A percentile compares a stretch with the other conserved stretches of the same genome.
Evolutionary conservation across 2,329 filamentous ascomycete genomes (phyloP).

Genomic region (Lithohypha guttulata): DNA sequence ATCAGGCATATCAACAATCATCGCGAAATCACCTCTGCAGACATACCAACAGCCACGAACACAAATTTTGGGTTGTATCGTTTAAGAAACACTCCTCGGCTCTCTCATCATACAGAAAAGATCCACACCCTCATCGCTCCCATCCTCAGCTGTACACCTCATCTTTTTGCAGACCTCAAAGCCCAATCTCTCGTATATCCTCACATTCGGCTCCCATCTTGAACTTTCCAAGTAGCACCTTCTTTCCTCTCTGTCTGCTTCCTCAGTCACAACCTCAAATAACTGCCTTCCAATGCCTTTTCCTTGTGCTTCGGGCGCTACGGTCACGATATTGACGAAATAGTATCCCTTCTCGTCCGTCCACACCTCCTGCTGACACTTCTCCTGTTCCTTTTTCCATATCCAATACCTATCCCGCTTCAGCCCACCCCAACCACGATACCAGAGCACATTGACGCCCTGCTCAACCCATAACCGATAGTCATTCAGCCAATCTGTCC

Average conservation of each 20-base stretch:
- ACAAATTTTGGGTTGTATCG: too few relatives aligned
- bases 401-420: conserved; percentile 58
- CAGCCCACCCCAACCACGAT: conserved; percentile 55
- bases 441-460: conserved; percentile 55
- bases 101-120: conserved; percentile 27
- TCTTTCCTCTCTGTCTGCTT: conserved; percentile 53
- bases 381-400: conserved; percentile 57
- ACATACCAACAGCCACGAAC: too few relatives aligned
- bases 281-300: conserved; percentile 55
- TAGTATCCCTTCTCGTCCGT: conserved; percentile 58
- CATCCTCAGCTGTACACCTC: conserved; percentile 45
- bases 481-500: conserved; percentile 51
- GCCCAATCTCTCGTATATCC: conserved; percentile 60
- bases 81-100: too few relatives aligned
- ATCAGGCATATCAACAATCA: too few relatives aligned
- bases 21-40: too few relatives aligned
- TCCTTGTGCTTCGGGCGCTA: conserved; percentile 54
- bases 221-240: conserved; percentile 63
- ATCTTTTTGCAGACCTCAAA: conserved; percentile 56
- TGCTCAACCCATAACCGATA: conserved; percentile 60
- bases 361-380: conserved; percentile 54
- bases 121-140: conserved; percentile 46
- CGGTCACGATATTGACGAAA: conserved; percentile 66
- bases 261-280: conserved; percentile 51
- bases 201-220: conserved; percentile 55